Evolutionary conservation across 257 asterid species (phyloP).

Genomic region (Nyctanthes arbortristis): DNA sequence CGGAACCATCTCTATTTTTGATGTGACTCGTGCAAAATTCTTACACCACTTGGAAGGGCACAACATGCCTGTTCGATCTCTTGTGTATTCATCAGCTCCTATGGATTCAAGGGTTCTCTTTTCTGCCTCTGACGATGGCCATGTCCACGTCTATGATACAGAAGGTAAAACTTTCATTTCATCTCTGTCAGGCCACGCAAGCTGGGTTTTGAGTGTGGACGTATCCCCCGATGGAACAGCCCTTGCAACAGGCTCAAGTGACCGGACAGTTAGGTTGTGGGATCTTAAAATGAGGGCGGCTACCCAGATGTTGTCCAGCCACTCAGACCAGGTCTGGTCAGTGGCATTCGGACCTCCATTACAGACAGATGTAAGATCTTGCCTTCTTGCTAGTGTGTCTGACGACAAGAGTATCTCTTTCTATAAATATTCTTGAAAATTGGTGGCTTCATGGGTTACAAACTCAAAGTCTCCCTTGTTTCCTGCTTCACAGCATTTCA

Average conservation of each 20-base stretch:
- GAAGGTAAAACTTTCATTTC: conserved; percentile 66
- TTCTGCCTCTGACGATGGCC: conserved; percentile 89
- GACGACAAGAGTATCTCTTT: conserved; percentile 88
- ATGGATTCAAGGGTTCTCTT: conserved; percentile 77
- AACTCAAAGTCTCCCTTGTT: not conserved
- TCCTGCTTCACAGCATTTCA: conserved; percentile 1
- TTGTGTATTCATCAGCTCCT: conserved; percentile 77
- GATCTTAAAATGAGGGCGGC: conserved; percentile 95
- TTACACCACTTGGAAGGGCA: conserved; percentile 91
- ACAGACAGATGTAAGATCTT: conserved; percentile 54
- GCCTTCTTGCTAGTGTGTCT: conserved; percentile 86
- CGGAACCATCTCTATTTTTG: conserved; percentile 88
- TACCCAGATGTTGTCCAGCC: conserved; percentile 75
- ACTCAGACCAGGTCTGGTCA: conserved; percentile 87
- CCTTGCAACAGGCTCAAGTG: conserved; percentile 87
- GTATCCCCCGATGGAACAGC: conserved; percentile 85
- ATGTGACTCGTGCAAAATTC: conserved; percentile 73
- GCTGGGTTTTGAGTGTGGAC: conserved; percentile 91
- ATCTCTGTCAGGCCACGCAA: conserved; percentile 82
- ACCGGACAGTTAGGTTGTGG: conserved; percentile 80
- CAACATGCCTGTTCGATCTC: conserved; percentile 85
- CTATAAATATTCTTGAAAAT: conserved; percentile 64
- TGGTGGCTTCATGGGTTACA: not conserved
- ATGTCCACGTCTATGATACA: conserved; percentile 76
- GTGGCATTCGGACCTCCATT: conserved; percentile 84